Conservation (phyloP, 202 grass and related monocot genomes). For the Dendrocalamus latiflorus region DNA sequence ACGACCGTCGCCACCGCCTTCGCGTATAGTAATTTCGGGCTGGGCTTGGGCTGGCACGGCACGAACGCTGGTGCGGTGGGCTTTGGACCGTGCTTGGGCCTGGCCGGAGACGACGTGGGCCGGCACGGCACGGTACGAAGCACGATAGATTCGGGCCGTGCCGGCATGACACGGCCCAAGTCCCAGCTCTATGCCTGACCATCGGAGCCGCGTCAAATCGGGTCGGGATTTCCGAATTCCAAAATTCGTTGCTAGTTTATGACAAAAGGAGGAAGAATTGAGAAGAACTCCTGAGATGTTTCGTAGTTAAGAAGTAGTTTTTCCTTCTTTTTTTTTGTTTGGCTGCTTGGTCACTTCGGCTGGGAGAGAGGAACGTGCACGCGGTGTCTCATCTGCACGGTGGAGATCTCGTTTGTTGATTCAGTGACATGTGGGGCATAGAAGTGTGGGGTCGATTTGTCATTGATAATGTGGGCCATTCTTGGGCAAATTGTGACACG, state of each 20-base stretch:
- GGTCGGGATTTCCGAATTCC: neutral
- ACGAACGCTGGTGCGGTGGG: no score
- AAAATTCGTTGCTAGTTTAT: neutral
- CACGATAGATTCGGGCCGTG: no score
- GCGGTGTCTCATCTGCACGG: neutral
- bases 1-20: no score
- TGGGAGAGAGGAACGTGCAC: neutral
- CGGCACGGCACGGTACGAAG: no score
- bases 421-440: neutral
- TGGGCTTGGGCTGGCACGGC: no score
- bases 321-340: neutral
- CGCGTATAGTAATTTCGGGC: no score
- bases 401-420: neutral
- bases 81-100: no score
- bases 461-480: neutral
- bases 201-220: slow-evolving; percentile 20
- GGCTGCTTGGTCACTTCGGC: neutral
- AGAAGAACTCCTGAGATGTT: neutral
- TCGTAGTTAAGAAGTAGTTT: neutral
- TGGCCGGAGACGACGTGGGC: no score
- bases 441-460: no score
- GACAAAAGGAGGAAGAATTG: neutral
- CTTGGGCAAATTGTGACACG: neutral
- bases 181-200: no score
- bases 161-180: no score